Percentiles rank a stretch among this genome's conserved stretches.
These are phyloP conservation scores for Pyrenophora graminea DNA, from an alignment of 2,329 filamentous ascomycete genomes.

Conservation along the genomic window DNA sequence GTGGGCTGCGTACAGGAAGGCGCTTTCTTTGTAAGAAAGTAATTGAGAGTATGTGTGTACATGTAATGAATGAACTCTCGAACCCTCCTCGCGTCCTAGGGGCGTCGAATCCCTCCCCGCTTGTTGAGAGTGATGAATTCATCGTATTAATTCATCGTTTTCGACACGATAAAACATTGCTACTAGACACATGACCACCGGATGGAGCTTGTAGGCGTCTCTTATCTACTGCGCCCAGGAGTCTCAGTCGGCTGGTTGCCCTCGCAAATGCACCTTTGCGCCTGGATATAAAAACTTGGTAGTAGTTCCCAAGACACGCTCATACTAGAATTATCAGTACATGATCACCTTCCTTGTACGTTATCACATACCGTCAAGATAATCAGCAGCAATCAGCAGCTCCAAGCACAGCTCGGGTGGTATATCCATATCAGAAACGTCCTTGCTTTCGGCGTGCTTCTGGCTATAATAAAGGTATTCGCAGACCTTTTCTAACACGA, in stretches of 20 bases:
- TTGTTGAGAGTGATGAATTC: too few species aligned
- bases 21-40: background rate
- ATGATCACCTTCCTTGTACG: background rate
- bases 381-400: constrained; percentile 77
- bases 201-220: too few species aligned
- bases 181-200: too few species aligned
- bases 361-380: constrained; percentile 55
- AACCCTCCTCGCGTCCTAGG: too few species aligned
- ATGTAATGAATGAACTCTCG: background rate
- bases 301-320: background rate
- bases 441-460: constrained; percentile 69
- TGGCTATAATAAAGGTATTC: constrained; percentile 86
- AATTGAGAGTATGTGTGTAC: background rate
- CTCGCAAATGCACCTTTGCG: too few species aligned
- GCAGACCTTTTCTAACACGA: constrained; percentile 77
- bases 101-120: too few species aligned
- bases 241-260: too few species aligned
- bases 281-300: background rate
- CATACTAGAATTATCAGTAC: constrained; percentile 1
- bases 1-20: constrained; percentile 8
- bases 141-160: too few species aligned
- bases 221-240: too few species aligned
- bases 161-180: too few species aligned
- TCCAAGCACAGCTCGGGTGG: constrained; percentile 78
- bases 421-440: constrained; percentile 80